Evolutionary conservation across 1,284 basidiomycete genomes (phyloP), one percentile per base, ranked within the genome.

Genomic region (Ceratobasidium sp.): DNA sequence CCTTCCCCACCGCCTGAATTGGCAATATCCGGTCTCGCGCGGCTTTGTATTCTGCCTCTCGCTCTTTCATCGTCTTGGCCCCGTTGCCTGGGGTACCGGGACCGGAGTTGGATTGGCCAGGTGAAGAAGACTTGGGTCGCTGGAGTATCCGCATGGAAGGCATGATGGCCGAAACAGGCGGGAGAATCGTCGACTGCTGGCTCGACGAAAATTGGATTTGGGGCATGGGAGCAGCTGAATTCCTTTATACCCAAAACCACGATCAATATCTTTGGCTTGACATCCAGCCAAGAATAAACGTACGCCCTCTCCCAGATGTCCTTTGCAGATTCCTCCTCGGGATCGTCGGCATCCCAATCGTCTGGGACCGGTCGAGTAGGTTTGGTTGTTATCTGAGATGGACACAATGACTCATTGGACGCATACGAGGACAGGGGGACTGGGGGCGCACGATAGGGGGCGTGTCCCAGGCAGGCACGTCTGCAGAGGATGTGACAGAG

Each of bases 21-120:
- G 26, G 72, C 73, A 60, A 76, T 28, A 76, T 76, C 9, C 74
- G 71, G 30, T 76, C 73, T 34, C 75, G 50, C n/a, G 75, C 75
- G 48, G 75, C 75, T 55, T 74, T 74, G 41, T 76, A 76, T 9
- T 72, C 74, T 21, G 75, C 75, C 45, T 76, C 74, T 14, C 75
- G 57, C 45, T 76, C 75, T 52, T 72, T 53, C 21, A 76, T 50
- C 28, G 65, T 39, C 60, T 74, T 74, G 72, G 53, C 30, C 21
- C 48, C 32, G 60, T 48, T 39, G 45, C 41, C 43, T 9, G 65
- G 53, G 23, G 71, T 48, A 2, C 41, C 16, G 12, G 34, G 39
- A 21, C 28, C 28, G 3, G 53, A 30, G 48, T 67, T 28, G 6
- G 72, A 69, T 10, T 73, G 70, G 10, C 61, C 60, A 5, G 74